Evolutionary conservation across 73 alveolate genomes (phyloP).

Genomic region (Paramecium caudatum): DNA sequence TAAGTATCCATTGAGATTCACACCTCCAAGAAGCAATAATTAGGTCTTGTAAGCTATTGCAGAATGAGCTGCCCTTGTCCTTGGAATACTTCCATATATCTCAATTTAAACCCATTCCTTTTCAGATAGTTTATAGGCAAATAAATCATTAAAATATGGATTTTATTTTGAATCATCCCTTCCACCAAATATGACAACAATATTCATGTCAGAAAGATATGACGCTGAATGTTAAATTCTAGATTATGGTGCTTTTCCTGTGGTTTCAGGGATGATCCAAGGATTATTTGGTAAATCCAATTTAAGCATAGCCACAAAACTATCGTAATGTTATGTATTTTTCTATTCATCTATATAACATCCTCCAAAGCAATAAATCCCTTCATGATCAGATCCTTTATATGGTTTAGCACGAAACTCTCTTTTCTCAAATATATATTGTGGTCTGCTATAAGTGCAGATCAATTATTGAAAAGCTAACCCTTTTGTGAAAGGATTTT

Average conservation of each 20-base stretch:
- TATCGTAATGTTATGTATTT: not conserved
- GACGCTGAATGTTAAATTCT: conserved; percentile 36
- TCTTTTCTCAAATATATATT: conserved; percentile 8
- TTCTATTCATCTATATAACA: conserved; percentile 29
- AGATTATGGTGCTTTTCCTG: conserved; percentile 3
- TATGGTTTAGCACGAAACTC: conserved; percentile 30
- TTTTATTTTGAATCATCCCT: conserved; percentile 13
- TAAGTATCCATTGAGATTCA: conserved; percentile 7
- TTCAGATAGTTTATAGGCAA: conserved; percentile 41
- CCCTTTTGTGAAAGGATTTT: conserved; percentile 29
- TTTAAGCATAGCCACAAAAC: conserved; percentile 36
- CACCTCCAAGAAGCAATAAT: conserved; percentile 34
- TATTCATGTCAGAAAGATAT: conserved; percentile 11
- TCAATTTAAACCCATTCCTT: conserved; percentile 55
- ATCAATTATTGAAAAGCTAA: conserved; percentile 41
- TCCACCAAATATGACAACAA: conserved; percentile 52
- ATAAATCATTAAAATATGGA: conserved; percentile 59
- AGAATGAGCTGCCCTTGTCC: conserved; percentile 52
- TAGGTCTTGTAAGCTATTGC: conserved; percentile 4
- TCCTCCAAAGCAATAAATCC: conserved; percentile 68
- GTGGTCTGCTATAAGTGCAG: conserved; percentile 14
- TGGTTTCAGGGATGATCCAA: conserved; percentile 47
- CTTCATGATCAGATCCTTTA: conserved; percentile 34
- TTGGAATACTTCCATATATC: conserved; percentile 14
- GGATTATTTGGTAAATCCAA: conserved; percentile 3